Base-by-base conservation (phyloP, 2,329 filamentous ascomycete genomes). In the Stylonectria norvegica region DNA sequence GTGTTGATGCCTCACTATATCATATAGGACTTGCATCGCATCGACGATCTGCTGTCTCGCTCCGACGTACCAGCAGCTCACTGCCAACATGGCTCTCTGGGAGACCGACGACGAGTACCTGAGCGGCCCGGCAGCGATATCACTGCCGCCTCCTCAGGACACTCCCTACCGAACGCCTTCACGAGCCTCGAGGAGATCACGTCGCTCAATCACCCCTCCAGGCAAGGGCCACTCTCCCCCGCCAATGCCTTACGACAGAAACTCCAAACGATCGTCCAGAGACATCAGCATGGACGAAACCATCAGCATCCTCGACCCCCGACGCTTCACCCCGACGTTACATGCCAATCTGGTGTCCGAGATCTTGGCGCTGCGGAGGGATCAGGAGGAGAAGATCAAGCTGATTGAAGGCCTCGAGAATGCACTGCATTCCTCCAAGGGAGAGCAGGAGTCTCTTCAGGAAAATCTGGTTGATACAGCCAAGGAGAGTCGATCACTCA, bases 261-360 rank as follows among this genome's bases (percentile, higher is more conserved):
- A 60, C 16, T 67, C 65, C 7, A 78, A 78, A 48, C 66, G 79
- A 53, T 68, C 72, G 15, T 76, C 77, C 11, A 70, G 73, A 42
- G 82, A 88, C 59, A 64, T 79, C 17, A 67, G 71, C 16, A 76
- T 68, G 39, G 81, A 91, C 50, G 85, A 91, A 48, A 79, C 70
- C 31, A 81, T 89, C 42, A 76, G 78, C 52, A 81, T 89, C 16
- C 72, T 96, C 20, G 93, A 98, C 59, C 89, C 93, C 3, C 81
- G 91, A 40, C 80, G 93, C 25, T 96, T 98, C 59, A 98, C 93
- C 0, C 93, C 93, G 2, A 97, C 90, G 0, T 70, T 98, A 9
- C 93, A 97, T 63, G 93, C 93, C 7, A 96, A 88, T 35, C 71
- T 98, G 5, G 91, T 98, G 1, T 91, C 91, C 0, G 93, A 98